Evolutionary conservation across 2,329 filamentous ascomycete species (phyloP).

Genomic region (Beauveria scarabaeidicola): DNA sequence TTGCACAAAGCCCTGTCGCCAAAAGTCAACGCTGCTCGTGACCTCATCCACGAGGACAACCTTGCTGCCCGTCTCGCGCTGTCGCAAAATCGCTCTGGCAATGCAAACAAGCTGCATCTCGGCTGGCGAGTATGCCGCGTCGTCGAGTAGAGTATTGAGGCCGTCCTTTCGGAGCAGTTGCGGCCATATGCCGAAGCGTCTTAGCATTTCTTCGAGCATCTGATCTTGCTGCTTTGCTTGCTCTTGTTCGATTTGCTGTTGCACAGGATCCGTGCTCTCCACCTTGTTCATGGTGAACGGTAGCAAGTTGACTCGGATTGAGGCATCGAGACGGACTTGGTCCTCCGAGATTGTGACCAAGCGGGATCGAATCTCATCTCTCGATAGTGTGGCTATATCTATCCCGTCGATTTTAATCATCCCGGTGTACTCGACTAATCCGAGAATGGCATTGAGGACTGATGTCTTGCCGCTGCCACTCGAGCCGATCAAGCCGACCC

Average conservation of each 20-base stretch:
- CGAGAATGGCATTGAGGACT: slow-evolving; percentile 2
- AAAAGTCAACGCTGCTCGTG: not conserved
- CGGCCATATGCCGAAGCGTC: not conserved
- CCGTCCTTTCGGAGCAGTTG: not conserved
- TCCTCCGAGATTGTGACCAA: slow-evolving; percentile 39
- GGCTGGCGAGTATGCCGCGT: not conserved
- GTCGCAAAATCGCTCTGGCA: not conserved
- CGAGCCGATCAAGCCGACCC: slow-evolving; percentile 2
- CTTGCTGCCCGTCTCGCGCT: slow-evolving; percentile 2
- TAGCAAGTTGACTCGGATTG: slow-evolving; percentile 32
- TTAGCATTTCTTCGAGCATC: not conserved
- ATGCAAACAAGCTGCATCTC: slow-evolving; percentile 5
- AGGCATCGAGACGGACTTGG: slow-evolving; percentile 33
- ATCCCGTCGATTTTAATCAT: slow-evolving; percentile 33
- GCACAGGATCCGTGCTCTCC: not conserved
- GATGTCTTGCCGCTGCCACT: slow-evolving; percentile 8
- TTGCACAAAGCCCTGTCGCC: not conserved
- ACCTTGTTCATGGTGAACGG: not conserved
- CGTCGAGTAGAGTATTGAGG: not conserved
- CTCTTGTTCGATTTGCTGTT: not conserved
- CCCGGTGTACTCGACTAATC: slow-evolving; percentile 9
- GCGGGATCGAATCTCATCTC: slow-evolving; percentile 30
- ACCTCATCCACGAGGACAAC: slow-evolving; percentile 8
- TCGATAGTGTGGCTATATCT: slow-evolving; percentile 30
- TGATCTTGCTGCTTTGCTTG: not conserved